Conservation (phyloP, 768 basidiomycete species). For the Suillus plorans region DNA sequence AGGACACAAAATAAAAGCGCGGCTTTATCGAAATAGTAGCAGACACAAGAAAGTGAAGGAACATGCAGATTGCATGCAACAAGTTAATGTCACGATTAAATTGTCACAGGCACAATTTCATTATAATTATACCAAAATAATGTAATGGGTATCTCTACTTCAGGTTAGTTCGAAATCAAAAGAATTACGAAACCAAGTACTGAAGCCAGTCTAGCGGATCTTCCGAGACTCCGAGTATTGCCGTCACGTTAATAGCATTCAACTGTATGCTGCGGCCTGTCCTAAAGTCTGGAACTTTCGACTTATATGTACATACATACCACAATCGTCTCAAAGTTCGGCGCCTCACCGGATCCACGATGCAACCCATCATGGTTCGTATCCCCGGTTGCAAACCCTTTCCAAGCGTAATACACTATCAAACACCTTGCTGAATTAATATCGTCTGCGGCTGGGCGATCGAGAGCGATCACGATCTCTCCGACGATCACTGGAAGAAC, state of each 20-base stretch:
- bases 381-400: conserved; percentile 3
- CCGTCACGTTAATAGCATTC: conserved; percentile 4
- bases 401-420: conserved; percentile 1
- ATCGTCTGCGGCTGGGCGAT: conserved; percentile 66
- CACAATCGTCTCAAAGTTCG: conserved; percentile 6
- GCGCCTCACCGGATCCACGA: conserved; percentile 27
- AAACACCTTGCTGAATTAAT: conserved; percentile 33
- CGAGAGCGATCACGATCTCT: conserved; percentile 73
- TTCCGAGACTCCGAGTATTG: background rate
- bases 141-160: conserved; percentile 20
- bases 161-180: background rate
- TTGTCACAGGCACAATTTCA: conserved; percentile 35
- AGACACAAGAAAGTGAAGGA: conserved; percentile 14
- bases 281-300: conserved; percentile 7
- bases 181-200: background rate
- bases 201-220: conserved; percentile 13
- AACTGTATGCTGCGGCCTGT: background rate
- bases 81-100: conserved; percentile 25
- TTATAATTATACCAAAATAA: conserved; percentile 23
- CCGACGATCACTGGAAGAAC: conserved; percentile 55
- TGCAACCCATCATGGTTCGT: conserved; percentile 18
- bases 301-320: background rate
- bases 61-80: conserved; percentile 20
- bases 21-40: conserved; percentile 6
- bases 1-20: background rate